These are phyloP conservation scores for Avena atlantica DNA, from an alignment of 176 grass and related monocot species.

Conservation along the genomic window DNA sequence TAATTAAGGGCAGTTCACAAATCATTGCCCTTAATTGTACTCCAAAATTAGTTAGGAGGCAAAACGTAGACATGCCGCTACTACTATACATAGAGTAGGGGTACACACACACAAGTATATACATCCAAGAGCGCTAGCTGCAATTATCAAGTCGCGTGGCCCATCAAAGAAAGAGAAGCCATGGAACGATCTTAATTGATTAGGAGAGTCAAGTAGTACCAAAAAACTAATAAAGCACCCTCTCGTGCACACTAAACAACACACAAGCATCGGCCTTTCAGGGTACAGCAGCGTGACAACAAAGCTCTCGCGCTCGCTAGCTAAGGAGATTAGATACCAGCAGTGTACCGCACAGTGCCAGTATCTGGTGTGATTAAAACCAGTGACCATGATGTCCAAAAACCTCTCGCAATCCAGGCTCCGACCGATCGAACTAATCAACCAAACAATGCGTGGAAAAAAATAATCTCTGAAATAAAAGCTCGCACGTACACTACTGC, in stretches of 20 bases:
- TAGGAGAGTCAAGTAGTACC: conserved; percentile 20
- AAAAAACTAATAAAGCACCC: conserved; percentile 45
- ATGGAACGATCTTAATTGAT: conserved; percentile 17
- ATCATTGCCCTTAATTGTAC: conserved; percentile 4
- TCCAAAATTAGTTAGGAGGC: conserved; percentile 17
- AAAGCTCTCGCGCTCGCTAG: conserved; percentile 19
- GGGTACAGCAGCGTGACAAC: conserved; percentile 44
- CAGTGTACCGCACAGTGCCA: conserved; percentile 31
- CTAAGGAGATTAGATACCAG: conserved; percentile 15
- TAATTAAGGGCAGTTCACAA: neutral
- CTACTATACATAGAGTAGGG: neutral
- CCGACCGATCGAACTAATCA: conserved; percentile 32
- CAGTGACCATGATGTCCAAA: conserved; percentile 14
- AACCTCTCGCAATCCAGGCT: conserved; percentile 40
- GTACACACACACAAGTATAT: neutral
- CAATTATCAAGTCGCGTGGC: conserved; percentile 25
- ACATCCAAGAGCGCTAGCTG: conserved; percentile 30
- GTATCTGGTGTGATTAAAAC: conserved; percentile 36
- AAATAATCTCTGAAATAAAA: neutral
- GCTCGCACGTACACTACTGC: neutral
- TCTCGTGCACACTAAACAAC: conserved; percentile 48
- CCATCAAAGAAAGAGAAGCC: conserved; percentile 38
- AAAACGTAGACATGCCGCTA: conserved; percentile 13
- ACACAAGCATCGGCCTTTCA: conserved; percentile 39
- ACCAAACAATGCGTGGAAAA: conserved; percentile 20